Conservation (phyloP, 129 eudicot species). For the Pulicaria dysenterica region DNA sequence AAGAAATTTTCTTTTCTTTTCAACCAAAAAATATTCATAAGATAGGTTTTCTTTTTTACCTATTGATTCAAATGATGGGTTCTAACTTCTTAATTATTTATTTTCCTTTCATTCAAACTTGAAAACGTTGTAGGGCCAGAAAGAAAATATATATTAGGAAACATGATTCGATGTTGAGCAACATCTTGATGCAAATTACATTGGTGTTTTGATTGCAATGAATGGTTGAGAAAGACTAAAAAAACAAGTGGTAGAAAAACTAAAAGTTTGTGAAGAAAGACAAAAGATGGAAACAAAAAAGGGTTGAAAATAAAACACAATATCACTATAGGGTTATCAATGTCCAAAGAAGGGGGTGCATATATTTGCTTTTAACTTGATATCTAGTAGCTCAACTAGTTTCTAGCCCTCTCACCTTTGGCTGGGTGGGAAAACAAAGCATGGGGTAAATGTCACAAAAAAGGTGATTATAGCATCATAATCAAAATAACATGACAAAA, state of each 20-base stretch:
- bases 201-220: slow-evolving; percentile 15
- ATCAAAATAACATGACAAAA: slow-evolving; percentile 27
- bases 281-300: slow-evolving; percentile 4
- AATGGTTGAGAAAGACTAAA: slow-evolving; percentile 28
- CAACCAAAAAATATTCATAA: no score
- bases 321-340: slow-evolving; percentile 32
- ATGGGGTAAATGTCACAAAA: slow-evolving; percentile 18
- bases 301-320: slow-evolving; percentile 29
- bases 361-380: slow-evolving; percentile 28
- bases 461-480: slow-evolving; percentile 23
- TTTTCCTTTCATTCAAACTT: no score
- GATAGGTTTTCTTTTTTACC: no score
- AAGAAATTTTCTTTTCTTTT: no score
- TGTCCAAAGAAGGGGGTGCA: slow-evolving; percentile 50
- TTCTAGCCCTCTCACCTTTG: slow-evolving; percentile 26
- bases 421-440: slow-evolving; percentile 18
- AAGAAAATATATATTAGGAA: slow-evolving; percentile 3
- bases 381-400: slow-evolving; percentile 27
- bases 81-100: no score
- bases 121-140: not conserved
- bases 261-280: slow-evolving; percentile 8
- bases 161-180: slow-evolving; percentile 3
- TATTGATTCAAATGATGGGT: no score
- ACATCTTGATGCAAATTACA: slow-evolving; percentile 4
- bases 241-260: slow-evolving; percentile 18